These are phyloP conservation scores for Boletus pseudo-olivaceus DNA, from an alignment of 768 basidiomycete genomes.

Conservation along the genomic window DNA sequence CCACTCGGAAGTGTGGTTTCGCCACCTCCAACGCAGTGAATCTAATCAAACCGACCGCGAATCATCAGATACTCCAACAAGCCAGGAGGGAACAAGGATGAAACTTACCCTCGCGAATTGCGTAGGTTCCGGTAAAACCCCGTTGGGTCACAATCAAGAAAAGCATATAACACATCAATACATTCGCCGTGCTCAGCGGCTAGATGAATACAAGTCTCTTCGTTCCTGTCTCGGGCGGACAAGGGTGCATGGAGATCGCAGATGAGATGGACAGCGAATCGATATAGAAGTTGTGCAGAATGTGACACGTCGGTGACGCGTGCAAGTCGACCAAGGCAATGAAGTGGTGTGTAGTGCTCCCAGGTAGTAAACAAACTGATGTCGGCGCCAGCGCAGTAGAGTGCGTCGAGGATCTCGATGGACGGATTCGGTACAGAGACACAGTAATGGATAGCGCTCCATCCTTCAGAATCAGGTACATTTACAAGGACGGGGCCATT, in stretches of 20 bases:
- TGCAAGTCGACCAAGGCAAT: slow-evolving; percentile 53
- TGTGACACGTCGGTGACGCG: slow-evolving; percentile 34
- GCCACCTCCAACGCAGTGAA: slow-evolving; percentile 67
- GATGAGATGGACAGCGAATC: slow-evolving; percentile 65
- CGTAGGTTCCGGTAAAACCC: slow-evolving; percentile 55
- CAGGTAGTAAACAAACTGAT: slow-evolving; percentile 62
- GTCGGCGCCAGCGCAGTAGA: slow-evolving; percentile 77
- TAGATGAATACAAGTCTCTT: slow-evolving; percentile 77
- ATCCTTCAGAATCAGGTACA: slow-evolving; percentile 60
- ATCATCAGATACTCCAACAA: background rate
- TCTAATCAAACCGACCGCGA: slow-evolving; percentile 4
- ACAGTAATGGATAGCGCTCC: slow-evolving; percentile 73
- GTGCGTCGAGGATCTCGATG: slow-evolving; percentile 58
- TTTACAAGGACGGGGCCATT: slow-evolving; percentile 57
- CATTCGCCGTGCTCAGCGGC: slow-evolving; percentile 73
- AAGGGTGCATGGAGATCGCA: slow-evolving; percentile 67
- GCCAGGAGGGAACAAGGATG: background rate
- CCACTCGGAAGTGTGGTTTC: slow-evolving; percentile 60
- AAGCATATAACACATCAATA: slow-evolving; percentile 56
- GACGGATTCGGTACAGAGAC: slow-evolving; percentile 54
- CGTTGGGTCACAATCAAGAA: slow-evolving; percentile 62
- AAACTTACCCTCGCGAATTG: slow-evolving; percentile 67
- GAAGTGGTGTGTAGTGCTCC: slow-evolving; percentile 65
- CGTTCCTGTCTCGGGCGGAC: slow-evolving; percentile 58
- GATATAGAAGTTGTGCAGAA: slow-evolving; percentile 42